Evolutionary conservation across 345 rosid species (phyloP), one percentile per base, ranked within the genome.

Genomic region (Boechera retrofracta): DNA sequence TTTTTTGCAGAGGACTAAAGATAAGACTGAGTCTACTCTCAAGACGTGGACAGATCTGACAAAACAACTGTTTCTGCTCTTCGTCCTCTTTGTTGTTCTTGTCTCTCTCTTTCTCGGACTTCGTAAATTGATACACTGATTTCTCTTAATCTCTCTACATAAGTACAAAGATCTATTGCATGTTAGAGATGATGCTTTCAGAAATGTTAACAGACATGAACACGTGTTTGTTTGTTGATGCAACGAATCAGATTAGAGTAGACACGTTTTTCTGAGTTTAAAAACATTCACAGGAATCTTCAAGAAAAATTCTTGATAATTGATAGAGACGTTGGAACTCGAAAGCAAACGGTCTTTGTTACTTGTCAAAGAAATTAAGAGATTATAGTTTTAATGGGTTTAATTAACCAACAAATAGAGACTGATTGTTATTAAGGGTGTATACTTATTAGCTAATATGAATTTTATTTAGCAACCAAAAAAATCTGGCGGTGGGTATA

Each of bases 61-160:
- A 72, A 41, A 41, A 65, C n/a, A 72, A 66, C 73, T 66, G 69
- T 66, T 58, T 57, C 73, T 58, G 68, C 64, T 71, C 60, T 54
- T 77, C 75, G 75, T 77, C 80, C 72, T 77, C 61, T 72, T 72
- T 78, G 77, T 72, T 72, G 73, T 58, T 78, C 31, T 49, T 65
- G 68, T 78, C 77, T 24, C 57, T 65, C 55, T 48, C 5, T 65
- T 49, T 66, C 77, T 78, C n/a, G 73, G 48, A 57, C 59, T 72
- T 51, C 2, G 81, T 71, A 64, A 71, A 13, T 21, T 28, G 35
- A 45, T 70, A 64, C 29, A 55, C 55, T 42, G 29, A 3, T 59
- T 78, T 49, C 63, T 78, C 62, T 64, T 71, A 64, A 71, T 57
- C 77, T 64, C 76, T 72, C 24, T 77, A 18, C 62, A 16, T 56